Evolutionary conservation across 345 rosid species (phyloP), one percentile per base, ranked within the genome.

Genomic region (Turritis glabra): DNA sequence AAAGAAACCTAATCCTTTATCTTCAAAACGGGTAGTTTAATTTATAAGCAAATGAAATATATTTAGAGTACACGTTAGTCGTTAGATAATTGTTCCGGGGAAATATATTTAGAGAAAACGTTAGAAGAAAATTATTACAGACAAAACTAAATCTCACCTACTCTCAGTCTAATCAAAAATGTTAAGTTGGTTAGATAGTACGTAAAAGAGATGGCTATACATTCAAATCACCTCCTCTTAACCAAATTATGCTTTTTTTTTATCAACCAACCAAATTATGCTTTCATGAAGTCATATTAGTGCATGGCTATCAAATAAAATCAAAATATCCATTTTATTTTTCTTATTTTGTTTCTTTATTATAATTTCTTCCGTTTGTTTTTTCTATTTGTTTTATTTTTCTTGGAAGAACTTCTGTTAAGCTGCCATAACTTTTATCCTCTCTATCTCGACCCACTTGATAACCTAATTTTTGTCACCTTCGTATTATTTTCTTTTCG

Each of bases 91-190:
- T n/a, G n/a, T n/a, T n/a, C n/a, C n/a, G n/a, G n/a, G n/a, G n/a
- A n/a, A n/a, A n/a, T n/a, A n/a, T n/a, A n/a, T n/a, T n/a, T n/a
- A n/a, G n/a, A n/a, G n/a, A n/a, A 37, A 37, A 37, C 1, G 43
- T 38, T 38, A 38, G n/a, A 13, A 13, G 5, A 38, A 13, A 3
- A 12, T 40, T 30, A 8, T 52, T n/a, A 30, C 37, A 29, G 40
- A 55, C 61, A 29, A 55, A 55, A 55, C 61, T 56, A 30, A 55
- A 56, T 30, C 61, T 18, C 40, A 57, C 44, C 27, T 18, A 19
- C 64, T 58, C 64, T 35, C 22, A 9, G 18, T 55, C 46, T 58
- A 35, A 33, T 35, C 17, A 3, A 21, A 17, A 21, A 35, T 18
- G 11, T 59, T 59, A 5, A 1, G 29, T 59, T 59, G 18, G 6